Evolutionary conservation across 2,329 filamentous ascomycete species (phyloP).

Genomic region (Pseudocercospora musae): DNA sequence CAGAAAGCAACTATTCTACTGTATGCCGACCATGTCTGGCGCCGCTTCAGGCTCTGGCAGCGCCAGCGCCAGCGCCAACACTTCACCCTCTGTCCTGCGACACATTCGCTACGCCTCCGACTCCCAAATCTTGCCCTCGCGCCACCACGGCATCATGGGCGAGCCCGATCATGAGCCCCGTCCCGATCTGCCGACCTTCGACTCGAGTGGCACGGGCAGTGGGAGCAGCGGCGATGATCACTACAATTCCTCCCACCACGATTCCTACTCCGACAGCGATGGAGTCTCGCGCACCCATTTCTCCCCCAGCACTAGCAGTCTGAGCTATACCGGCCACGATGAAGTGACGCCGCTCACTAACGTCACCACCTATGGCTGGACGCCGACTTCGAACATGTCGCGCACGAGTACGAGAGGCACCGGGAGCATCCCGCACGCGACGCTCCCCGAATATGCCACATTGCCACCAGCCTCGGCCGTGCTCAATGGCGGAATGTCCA

Average conservation of each 20-base stretch:
- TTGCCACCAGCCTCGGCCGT: conserved; percentile 15
- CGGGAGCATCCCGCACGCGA: conserved; percentile 5
- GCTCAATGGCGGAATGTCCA: conserved; percentile 18
- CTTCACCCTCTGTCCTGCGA: conserved; percentile 8
- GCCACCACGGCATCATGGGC: conserved; percentile 32
- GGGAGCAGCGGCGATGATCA: conserved; percentile 29
- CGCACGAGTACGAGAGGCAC: conserved; percentile 16
- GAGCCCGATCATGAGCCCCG: conserved; percentile 29
- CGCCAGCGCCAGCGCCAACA: neutral
- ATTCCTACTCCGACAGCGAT: conserved; percentile 29
- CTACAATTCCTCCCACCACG: conserved; percentile 17
- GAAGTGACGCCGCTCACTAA: conserved; percentile 31
- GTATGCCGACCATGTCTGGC: neutral
- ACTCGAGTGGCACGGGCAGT: conserved; percentile 33
- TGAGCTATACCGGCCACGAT: conserved; percentile 16
- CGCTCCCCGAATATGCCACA: conserved; percentile 21
- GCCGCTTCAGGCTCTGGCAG: neutral
- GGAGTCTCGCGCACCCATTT: conserved; percentile 27
- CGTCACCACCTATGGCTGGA: conserved; percentile 31
- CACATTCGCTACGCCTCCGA: conserved; percentile 25
- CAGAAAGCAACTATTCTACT: too few species aligned
- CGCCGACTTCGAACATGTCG: conserved; percentile 13
- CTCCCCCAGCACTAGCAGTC: conserved; percentile 18
- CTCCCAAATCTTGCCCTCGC: conserved; percentile 13
- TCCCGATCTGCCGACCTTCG: conserved; percentile 33